Base-by-base conservation (phyloP, 192 early-diverging fungal genomes). In the Linnemannia schmuckeri region DNA sequence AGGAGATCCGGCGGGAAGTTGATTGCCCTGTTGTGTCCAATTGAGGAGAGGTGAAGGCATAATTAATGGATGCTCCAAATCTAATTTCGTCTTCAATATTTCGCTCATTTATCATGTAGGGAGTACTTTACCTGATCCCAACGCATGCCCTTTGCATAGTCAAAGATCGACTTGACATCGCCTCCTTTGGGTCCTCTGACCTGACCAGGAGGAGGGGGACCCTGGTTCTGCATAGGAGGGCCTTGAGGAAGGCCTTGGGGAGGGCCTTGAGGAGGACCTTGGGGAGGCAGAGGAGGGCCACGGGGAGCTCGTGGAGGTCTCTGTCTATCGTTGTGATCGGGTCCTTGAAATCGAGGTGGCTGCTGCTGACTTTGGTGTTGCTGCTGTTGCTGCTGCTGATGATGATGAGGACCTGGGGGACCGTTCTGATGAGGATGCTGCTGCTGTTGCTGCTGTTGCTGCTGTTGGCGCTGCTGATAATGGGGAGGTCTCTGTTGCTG, bases 141-240 rank as follows among this genome's bases (percentile, higher is more conserved):
- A 61, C 80, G 76, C 85, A 81, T 87, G 37, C 85, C 85, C 70
- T 87, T 87, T 13, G 79, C 85, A 57, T 87, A 87, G 30, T 87
- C 85, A 75, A 81, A 87, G 38, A 87, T 87, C 33, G 75, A 81
- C 72, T 87, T 87, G 72, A 87, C 81, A 13, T 72, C 33, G 0
- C 71, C 79, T n/a, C 76, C 24, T 47, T 76, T 78, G 35, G 55
- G 74, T 52, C 42, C 35, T 63, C 79, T 66, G 66, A 55, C 74
- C 15, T 41, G 71, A 41, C n/a, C 63, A 15, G 79, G 49, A 68
- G 76, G 85, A 37, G 70, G 84, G 1, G 70, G 37, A 5, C 46
- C 24, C 24, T 70, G 66, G 35, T 81, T 78, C n/a, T 81, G 85
- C 78, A 86, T 77, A 24, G 69, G 78, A 18, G 83, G 68, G 4